phyloP scores from a whole-genome alignment of 306 rosid genomes.

The Vigna trinervia region DNA sequence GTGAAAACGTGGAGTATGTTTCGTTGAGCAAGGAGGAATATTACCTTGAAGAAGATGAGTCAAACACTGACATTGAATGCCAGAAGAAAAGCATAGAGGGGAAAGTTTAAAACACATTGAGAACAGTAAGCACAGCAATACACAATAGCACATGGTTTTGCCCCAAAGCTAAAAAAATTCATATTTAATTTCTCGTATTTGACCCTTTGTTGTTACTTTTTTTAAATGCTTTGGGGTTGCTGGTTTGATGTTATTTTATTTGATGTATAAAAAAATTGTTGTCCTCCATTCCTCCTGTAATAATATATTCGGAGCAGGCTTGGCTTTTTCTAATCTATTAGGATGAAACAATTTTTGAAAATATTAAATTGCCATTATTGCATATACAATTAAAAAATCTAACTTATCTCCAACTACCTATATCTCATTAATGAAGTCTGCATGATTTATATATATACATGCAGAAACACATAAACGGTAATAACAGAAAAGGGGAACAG shows the following conservation, averaged over 20 bases:
- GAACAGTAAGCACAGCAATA: background rate
- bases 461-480: too few relatives aligned
- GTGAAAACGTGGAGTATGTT: conserved; percentile 52
- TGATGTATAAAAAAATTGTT: too few relatives aligned
- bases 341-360: too few relatives aligned
- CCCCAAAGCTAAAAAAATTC: background rate
- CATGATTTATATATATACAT: too few relatives aligned
- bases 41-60: conserved; percentile 40
- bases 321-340: too few relatives aligned
- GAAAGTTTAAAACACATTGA: background rate
- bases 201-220: background rate
- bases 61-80: conserved; percentile 27
- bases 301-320: too few relatives aligned
- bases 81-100: conserved; percentile 38
- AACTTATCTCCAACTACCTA: too few relatives aligned
- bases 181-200: background rate
- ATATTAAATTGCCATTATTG: too few relatives aligned
- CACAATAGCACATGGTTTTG: background rate
- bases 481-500: too few relatives aligned
- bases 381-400: too few relatives aligned
- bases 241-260: background rate
- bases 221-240: background rate
- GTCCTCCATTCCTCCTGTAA: too few relatives aligned
- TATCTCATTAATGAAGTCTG: too few relatives aligned
- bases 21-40: conserved; percentile 44